Conservation (phyloP, 2,329 filamentous ascomycete species). For the Aspergillus floridensis region DNA sequence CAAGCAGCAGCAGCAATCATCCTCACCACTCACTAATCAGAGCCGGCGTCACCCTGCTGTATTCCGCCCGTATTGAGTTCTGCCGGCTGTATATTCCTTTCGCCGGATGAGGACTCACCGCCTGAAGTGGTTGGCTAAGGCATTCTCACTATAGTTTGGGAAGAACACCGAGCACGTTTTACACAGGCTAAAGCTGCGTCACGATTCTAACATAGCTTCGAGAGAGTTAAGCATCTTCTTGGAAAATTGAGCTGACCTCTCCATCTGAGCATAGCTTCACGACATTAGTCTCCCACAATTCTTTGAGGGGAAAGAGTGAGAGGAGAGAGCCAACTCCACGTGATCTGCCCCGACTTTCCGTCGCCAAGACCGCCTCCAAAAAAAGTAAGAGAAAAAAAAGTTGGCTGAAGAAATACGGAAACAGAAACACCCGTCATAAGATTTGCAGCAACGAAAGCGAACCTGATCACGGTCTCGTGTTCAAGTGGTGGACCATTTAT, state of each 20-base stretch:
- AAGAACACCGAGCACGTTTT: background rate
- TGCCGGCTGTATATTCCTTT: slow-evolving; percentile 1
- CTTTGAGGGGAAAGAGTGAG: background rate
- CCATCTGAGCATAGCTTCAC: background rate
- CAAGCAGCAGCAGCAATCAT: slow-evolving; percentile 4
- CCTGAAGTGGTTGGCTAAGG: background rate
- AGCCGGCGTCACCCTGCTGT: slow-evolving; percentile 1
- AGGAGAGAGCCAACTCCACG: slow-evolving; percentile 6
- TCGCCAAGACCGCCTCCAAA: slow-evolving; percentile 10
- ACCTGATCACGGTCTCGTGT: background rate
- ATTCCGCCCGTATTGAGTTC: slow-evolving; percentile 7
- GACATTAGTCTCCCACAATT: background rate
- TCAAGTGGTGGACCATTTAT: background rate
- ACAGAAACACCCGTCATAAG: background rate
- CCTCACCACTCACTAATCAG: background rate
- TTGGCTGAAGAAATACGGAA: background rate
- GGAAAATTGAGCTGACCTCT: no score
- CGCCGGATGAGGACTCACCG: slow-evolving; percentile 2
- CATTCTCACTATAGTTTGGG: background rate
- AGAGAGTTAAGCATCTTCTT: background rate
- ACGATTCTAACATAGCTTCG: background rate
- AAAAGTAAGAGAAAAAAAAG: background rate
- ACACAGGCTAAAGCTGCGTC: background rate
- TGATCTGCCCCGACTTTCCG: slow-evolving; percentile 13
- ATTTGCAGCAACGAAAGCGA: background rate